These are phyloP conservation scores for Hypomontagnella submonticulosa DNA, from an alignment of 495 filamentous ascomycete species.

Conservation along the genomic window DNA sequence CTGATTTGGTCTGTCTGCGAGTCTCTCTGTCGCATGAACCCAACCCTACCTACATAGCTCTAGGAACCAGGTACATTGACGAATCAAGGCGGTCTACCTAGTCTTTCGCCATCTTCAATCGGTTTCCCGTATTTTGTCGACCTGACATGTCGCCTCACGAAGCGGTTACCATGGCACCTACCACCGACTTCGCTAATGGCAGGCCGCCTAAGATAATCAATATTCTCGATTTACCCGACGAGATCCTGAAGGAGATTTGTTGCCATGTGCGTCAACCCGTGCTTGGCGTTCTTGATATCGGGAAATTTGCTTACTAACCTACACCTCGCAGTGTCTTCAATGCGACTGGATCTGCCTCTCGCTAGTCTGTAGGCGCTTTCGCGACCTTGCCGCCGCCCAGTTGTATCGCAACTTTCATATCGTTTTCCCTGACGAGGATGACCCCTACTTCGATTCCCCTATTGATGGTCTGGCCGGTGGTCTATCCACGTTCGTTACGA, in stretches of 20 bases:
- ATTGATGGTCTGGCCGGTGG: constrained; percentile 65
- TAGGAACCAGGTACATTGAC: constrained; percentile 4
- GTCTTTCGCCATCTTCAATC: not conserved
- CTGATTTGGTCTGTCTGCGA: not conserved
- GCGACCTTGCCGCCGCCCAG: constrained; percentile 64
- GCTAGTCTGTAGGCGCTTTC: constrained; percentile 65
- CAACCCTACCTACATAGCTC: not conserved
- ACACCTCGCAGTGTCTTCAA: constrained; percentile 48
- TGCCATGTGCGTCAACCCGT: constrained; percentile 51
- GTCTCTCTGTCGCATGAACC: not conserved
- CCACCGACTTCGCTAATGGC: not conserved
- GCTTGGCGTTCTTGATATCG: not conserved
- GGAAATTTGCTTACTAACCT: constrained; percentile 19
- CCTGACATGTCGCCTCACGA: not conserved
- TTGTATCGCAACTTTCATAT: constrained; percentile 69
- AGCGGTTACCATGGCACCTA: constrained; percentile 16
- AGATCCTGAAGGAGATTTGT: constrained; percentile 64
- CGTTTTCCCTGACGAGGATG: constrained; percentile 66
- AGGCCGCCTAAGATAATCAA: constrained; percentile 11
- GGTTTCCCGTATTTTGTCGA: not conserved
- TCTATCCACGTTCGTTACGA: constrained; percentile 68
- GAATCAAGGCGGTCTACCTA: constrained; percentile 1
- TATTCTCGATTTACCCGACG: constrained; percentile 60
- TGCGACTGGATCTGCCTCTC: constrained; percentile 64
- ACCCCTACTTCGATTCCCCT: constrained; percentile 55